Conservation (phyloP, 31 red algal genomes). For the Porphyra umbilicalis region DNA sequence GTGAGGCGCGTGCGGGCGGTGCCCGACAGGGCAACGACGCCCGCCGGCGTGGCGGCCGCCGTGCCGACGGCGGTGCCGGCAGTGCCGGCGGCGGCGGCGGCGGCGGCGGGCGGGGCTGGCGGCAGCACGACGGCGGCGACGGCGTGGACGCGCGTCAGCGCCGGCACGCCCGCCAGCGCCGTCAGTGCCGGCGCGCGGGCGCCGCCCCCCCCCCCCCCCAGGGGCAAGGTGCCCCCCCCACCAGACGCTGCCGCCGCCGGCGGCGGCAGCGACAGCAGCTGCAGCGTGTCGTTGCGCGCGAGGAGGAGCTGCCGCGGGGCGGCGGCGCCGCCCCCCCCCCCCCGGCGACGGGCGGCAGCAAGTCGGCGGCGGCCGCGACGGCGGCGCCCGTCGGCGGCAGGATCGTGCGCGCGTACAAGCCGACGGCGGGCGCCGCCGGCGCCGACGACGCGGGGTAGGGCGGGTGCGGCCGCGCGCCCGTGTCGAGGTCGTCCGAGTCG, state of each 20-base stretch:
- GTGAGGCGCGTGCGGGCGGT: background rate
- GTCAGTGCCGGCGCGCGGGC: background rate
- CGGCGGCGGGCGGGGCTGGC: background rate
- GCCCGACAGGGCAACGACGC: background rate
- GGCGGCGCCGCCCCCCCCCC: background rate
- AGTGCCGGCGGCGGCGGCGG: background rate
- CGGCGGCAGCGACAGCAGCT: background rate
- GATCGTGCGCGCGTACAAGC: background rate
- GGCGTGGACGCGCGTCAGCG: background rate
- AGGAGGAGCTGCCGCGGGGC: background rate
- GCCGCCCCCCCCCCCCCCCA: too few species aligned
- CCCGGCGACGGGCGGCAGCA: background rate
- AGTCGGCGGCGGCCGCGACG: background rate
- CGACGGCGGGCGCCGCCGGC: background rate
- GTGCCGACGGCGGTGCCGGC: background rate
- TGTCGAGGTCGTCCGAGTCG: background rate
- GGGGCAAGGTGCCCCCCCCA: background rate
- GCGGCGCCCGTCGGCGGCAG: background rate
- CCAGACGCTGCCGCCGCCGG: background rate
- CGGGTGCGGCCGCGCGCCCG: background rate
- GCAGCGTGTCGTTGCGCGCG: background rate
- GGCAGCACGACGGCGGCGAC: background rate
- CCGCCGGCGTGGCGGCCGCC: background rate
- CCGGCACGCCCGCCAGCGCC: background rate
- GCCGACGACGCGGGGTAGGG: background rate